Evolutionary conservation across 2,329 filamentous ascomycete species (phyloP), one percentile per base, ranked within the genome.

Genomic region (Pezicula neosporulosa): DNA sequence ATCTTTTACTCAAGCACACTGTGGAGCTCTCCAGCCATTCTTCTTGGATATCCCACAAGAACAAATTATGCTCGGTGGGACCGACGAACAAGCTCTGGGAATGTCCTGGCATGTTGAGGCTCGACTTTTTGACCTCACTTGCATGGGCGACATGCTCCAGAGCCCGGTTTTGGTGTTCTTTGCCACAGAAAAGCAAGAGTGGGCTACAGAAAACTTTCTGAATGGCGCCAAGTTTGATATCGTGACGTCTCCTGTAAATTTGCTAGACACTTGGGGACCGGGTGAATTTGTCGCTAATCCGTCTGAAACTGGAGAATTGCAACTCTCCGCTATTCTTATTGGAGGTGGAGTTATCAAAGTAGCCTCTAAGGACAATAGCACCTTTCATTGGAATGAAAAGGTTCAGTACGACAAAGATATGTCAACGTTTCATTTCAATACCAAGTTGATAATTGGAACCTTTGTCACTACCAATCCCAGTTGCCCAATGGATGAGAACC

Each of bases 231-330:
- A 18, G 6, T 53, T 45, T 19, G 49, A 57, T 35, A 35, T 56
- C 21, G 36, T 56, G 12, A 47, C 54, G 15, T 49, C 48, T 47
- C 49, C 56, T 36, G 55, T 50, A 39, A 53, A 57, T 38, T 16
- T 60, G 2, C 15, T 55, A 36, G 56, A 60, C 46, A 56, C 58
- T n/a, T 59, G 58, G 56, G 58, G 55, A 16, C 52, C 55, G 28
- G 51, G 50, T 4, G 39, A 54, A 24, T 49, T 59, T 35, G 36
- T 57, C 30, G 30, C 37, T 15, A 35, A 37, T 28, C 12, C 19
- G 9, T 33, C n/a, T 8, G 30, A n/a, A 6, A 7, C 27, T 13
- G 19, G 15, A 5, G 19, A 19, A 15, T 28, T 13, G 1, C 24
- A 39, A 35, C 27, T 39, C 13, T 19, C 19, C n/a, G n/a, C 37